Conservation (phyloP, 163 green algal species). For the Volvox carteri region DNA sequence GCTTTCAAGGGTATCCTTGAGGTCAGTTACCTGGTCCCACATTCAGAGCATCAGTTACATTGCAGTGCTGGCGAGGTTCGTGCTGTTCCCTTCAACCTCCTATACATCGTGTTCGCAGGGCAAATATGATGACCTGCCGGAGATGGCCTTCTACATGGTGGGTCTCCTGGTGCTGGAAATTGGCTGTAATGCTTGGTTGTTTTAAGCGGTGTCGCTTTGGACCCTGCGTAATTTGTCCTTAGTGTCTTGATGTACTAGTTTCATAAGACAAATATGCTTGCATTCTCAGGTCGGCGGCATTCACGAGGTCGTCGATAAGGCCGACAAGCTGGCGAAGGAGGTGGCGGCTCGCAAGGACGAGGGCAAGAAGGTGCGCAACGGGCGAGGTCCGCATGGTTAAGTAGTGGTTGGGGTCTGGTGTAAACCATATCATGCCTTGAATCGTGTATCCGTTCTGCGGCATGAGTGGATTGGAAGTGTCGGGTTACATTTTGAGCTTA, state of each 20-base stretch:
- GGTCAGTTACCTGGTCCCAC: neutral
- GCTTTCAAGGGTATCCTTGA: conserved; percentile 97
- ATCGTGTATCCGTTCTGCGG: no score
- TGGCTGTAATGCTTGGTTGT: neutral
- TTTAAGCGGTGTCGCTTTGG: no score
- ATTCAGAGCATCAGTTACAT: no score
- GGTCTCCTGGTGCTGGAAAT: no score
- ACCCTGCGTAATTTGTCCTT: no score
- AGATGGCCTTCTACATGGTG: conserved; percentile 99
- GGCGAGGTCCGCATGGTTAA: conserved; percentile 26
- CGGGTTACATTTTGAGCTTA: no score
- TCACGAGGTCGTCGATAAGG: conserved; percentile 95
- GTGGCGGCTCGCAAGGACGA: conserved; percentile 75
- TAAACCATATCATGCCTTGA: no score
- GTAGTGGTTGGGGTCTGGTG: no score
- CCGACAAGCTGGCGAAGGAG: conserved; percentile 94
- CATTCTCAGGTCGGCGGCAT: conserved; percentile 80
- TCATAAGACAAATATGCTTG: neutral
- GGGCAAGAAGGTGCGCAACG: conserved; percentile 41
- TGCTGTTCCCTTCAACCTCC: no score
- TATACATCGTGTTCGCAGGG: conserved; percentile 60
- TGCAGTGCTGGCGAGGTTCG: no score
- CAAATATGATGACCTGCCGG: conserved; percentile 99
- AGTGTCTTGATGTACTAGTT: neutral
- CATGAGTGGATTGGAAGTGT: no score